These are phyloP conservation scores for Metschnikowia lunata DNA, from an alignment of 805 yeast genomes.

Conservation along the genomic window DNA sequence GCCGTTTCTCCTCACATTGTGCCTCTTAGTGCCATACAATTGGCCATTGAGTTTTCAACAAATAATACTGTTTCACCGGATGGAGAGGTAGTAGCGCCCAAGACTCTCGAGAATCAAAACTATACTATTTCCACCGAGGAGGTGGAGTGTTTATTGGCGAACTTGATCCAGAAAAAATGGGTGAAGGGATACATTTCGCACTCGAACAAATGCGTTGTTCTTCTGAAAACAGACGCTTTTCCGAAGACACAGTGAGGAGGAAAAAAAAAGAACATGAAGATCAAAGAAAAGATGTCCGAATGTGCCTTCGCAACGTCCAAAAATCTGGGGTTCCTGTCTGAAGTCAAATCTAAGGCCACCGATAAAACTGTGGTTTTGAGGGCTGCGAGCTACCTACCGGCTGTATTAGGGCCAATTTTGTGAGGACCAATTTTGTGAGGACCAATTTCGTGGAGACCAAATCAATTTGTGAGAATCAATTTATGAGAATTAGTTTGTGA, in stretches of 20 bases:
- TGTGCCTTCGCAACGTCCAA: slow-evolving; percentile 2
- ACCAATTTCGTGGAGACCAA: no score
- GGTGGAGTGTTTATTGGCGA: slow-evolving; percentile 67
- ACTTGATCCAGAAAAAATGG: slow-evolving; percentile 52
- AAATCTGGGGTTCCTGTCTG: background rate
- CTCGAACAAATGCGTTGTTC: slow-evolving; percentile 64
- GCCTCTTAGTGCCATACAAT: slow-evolving; percentile 39
- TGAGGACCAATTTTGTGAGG: no score
- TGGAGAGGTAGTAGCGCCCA: slow-evolving; percentile 1
- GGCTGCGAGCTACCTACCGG: slow-evolving; percentile 58
- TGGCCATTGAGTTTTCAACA: slow-evolving; percentile 34
- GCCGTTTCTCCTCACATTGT: slow-evolving; percentile 29
- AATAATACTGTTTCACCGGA: background rate
- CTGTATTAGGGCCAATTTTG: no score
- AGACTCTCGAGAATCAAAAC: background rate
- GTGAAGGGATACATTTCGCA: slow-evolving; percentile 83
- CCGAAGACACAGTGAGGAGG: slow-evolving; percentile 32
- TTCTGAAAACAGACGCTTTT: slow-evolving; percentile 72
- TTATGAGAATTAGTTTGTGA: no score
- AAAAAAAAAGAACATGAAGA: no score
- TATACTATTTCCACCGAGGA: slow-evolving; percentile 39
- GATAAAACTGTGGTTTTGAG: slow-evolving; percentile 17
- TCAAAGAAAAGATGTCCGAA: no score
- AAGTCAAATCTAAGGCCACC: background rate
- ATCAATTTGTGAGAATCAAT: no score